Base-by-base conservation (phyloP, 805 yeast genomes). In the Candida coquimbonensis region DNA sequence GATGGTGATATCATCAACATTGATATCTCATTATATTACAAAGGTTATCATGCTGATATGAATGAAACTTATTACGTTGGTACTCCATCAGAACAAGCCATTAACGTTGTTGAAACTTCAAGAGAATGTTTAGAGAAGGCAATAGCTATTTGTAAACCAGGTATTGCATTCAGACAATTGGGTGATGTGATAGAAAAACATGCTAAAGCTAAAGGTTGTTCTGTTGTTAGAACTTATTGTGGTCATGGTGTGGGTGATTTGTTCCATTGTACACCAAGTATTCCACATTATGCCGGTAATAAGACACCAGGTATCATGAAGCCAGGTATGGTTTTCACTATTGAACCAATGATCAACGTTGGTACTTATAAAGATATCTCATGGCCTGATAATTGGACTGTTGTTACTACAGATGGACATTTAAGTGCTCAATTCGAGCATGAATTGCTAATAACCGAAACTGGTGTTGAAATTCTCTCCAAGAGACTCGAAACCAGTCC, bases 381-480 rank as follows among this genome's bases (percentile, higher is more conserved):
- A 46, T 93, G 99, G 99, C 99, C 99, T 3, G 99, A 93, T 65
- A 85, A 87, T 65, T 93, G 99, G 99, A 93, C 99, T 6, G 79
- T 95, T 2, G 78, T 79, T 16, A 93, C 99, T 16, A 81, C 80
- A 36, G 99, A 93, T 62, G 99, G 99, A 45, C 78, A 79, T 59
- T 71, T 77, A 49, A 82, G 91, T 56, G 98, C 99, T 1, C 99
- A 93, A 66, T 93, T 93, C 57, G 96, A 93, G 67, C 97, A 93
- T 63, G 91, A 95, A 61, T 59, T 93, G 60, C 66, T 93, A 48
- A 93, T 93, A 36, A 93, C 99, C 8, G 98, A 90, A 61, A 83
- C 80, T 43, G 99, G 99, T 19, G 86, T 81, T 26, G 99, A 93
- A 69, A 82, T 91, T 14, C 74, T 93, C 54, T 83, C 95, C 24